A percentile compares a stretch with the other conserved stretches of the same genome.
Conservation (phyloP, 352 stramenopile species). For the Blastocystis sp. region DNA sequence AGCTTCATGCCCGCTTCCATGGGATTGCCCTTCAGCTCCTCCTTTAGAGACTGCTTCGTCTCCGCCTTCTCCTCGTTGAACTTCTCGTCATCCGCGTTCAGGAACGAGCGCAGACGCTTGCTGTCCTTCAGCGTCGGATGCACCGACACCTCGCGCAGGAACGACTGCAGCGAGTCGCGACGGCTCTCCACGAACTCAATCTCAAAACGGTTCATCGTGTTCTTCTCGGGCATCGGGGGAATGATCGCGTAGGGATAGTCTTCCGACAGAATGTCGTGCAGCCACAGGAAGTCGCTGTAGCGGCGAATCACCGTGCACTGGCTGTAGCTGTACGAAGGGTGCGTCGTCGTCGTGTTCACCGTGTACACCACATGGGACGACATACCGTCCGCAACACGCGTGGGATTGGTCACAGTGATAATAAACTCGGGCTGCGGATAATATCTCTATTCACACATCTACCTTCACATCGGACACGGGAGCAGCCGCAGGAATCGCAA, state of each 20-base stretch:
- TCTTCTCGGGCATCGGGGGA: constrained; percentile 51
- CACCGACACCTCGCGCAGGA: not conserved
- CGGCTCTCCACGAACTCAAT: constrained; percentile 44
- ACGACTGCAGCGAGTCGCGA: constrained; percentile 4
- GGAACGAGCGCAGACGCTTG: constrained; percentile 25
- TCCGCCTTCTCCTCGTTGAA: constrained; percentile 39
- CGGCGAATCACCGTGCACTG: not conserved
- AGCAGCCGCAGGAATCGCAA: not conserved
- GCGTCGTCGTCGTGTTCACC: constrained; percentile 7
- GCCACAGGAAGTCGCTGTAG: constrained; percentile 50
- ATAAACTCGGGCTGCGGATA: constrained; percentile 30
- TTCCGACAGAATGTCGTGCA: constrained; percentile 21
- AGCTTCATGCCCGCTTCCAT: constrained; percentile 40
- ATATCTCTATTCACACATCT: not conserved
- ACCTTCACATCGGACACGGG: not conserved
- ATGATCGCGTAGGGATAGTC: constrained; percentile 44
- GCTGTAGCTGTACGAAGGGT: not conserved
- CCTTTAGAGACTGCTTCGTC: constrained; percentile 24
- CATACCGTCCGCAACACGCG: constrained; percentile 22
- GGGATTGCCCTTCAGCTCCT: constrained; percentile 19
- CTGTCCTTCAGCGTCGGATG: constrained; percentile 18
- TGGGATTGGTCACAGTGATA: constrained; percentile 27
- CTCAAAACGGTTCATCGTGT: constrained; percentile 42
- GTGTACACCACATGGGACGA: constrained; percentile 37
- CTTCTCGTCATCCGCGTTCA: constrained; percentile 27